phyloP scores from a whole-genome alignment of 441 rosid genomes.

The Capsella rubella region DNA sequence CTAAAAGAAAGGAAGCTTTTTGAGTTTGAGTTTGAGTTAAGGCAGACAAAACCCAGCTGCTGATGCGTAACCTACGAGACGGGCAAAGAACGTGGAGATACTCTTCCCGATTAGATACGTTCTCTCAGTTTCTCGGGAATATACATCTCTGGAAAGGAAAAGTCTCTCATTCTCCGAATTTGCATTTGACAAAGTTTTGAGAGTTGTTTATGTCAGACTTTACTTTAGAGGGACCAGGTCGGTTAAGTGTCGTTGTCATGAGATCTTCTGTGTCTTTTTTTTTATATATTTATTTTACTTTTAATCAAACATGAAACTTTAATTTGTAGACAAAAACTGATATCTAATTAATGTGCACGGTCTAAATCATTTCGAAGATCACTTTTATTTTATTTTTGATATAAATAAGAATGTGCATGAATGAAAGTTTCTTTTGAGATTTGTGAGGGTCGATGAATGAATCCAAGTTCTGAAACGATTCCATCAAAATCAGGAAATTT shows the following conservation, averaged over 20 bases:
- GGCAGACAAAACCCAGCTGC: slow-evolving; percentile 41
- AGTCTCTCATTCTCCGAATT: slow-evolving; percentile 19
- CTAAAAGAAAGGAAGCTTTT: slow-evolving; percentile 10
- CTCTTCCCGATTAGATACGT: slow-evolving; percentile 28
- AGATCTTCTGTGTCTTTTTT: not conserved
- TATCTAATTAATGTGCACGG: no score
- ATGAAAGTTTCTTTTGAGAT: not conserved
- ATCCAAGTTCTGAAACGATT: not conserved
- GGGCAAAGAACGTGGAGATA: slow-evolving; percentile 51
- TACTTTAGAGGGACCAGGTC: slow-evolving; percentile 26
- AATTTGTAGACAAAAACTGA: no score
- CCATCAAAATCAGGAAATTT: not conserved
- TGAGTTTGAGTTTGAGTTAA: not conserved
- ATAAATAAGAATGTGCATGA: slow-evolving; percentile 8
- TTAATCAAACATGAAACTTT: not conserved
- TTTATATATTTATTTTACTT: not conserved
- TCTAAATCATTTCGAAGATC: not conserved
- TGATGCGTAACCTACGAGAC: slow-evolving; percentile 53
- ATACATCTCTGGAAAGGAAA: slow-evolving; percentile 13
- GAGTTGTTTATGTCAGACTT: slow-evolving; percentile 17
- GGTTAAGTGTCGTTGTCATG: slow-evolving; percentile 37
- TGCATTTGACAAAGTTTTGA: slow-evolving; percentile 28
- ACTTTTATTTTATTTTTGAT: not conserved
- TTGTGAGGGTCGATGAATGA: slow-evolving; percentile 3
- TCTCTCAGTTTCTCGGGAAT: slow-evolving; percentile 43